Conservation (phyloP, 2,329 filamentous ascomycete genomes). For the Nigrospora osmanthi region DNA sequence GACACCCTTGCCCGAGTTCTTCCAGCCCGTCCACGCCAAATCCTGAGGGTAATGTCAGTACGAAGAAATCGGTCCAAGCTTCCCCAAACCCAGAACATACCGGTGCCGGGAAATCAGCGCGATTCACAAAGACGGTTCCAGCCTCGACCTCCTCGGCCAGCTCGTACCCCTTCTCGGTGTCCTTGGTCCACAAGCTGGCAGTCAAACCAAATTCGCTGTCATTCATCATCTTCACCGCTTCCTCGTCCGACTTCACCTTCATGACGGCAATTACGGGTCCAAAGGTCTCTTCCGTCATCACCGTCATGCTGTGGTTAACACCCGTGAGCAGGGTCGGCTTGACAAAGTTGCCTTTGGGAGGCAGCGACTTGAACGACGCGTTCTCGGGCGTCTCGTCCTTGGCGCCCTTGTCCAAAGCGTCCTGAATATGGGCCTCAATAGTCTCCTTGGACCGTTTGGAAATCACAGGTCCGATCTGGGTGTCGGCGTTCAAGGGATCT, state of each 20-base stretch:
- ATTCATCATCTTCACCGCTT: slow-evolving; percentile 84
- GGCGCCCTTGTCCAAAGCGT: slow-evolving; percentile 77
- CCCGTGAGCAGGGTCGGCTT: slow-evolving; percentile 74
- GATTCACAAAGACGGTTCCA: slow-evolving; percentile 92
- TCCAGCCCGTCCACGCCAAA: slow-evolving; percentile 96
- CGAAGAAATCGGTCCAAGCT: no score
- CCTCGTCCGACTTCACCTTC: slow-evolving; percentile 73
- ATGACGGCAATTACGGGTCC: slow-evolving; percentile 87
- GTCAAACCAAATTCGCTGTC: slow-evolving; percentile 91
- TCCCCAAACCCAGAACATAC: slow-evolving; percentile 44
- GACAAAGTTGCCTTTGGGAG: slow-evolving; percentile 79
- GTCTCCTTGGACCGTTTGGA: slow-evolving; percentile 70
- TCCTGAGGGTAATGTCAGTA: slow-evolving; percentile 44
- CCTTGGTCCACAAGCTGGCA: slow-evolving; percentile 96
- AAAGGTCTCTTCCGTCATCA: slow-evolving; percentile 94
- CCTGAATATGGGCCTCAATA: slow-evolving; percentile 72
- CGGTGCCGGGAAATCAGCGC: slow-evolving; percentile 85
- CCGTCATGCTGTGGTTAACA: slow-evolving; percentile 73
- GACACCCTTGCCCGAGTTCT: slow-evolving; percentile 88
- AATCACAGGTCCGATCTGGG: slow-evolving; percentile 82
- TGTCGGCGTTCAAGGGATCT: slow-evolving; percentile 73
- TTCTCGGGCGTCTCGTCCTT: slow-evolving; percentile 80
- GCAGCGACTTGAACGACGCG: slow-evolving; percentile 63
- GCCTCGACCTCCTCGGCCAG: slow-evolving; percentile 78
- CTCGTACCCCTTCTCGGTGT: slow-evolving; percentile 65